Evolutionary conservation across 805 yeast species (phyloP), one percentile per base, ranked within the genome.

Genomic region (Cyberlindnera euphorbiae): DNA sequence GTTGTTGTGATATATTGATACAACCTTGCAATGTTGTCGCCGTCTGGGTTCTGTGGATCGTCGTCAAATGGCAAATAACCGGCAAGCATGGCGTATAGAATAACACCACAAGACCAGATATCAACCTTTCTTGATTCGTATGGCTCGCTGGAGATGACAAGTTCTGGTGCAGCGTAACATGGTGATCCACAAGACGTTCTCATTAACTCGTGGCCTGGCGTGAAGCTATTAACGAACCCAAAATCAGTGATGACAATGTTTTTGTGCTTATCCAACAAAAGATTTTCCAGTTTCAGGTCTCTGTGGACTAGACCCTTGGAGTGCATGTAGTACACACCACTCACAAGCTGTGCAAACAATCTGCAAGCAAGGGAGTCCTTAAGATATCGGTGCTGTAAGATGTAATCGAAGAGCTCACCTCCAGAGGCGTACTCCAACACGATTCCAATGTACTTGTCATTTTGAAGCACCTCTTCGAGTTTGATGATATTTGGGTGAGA

Each of bases 1-100:
- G 97, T 87, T 34, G 79, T 72, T 17, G 96, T 87, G 46, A 93
- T 93, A 63, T 93, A 93, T 55, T 82, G 85, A 64, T 93, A 93
- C 42, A 93, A 69, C 55, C 82, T 80, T 16, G 89, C 85, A 55
- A 93, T 90, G 60, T 93, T 94, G 38, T 89, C 84, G 34, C 97
- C 96, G 57, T 90, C 96, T 24, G 96, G 97, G 55, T 93, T 93
- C 36, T 83, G 82, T 15, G 96, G 93, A 59, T 93, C 98, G 60
- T 93, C 98, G 56, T 93, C 98, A 67, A 87, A 93, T 1, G 98
- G 98, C 42, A 93, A 69, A 60, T 93, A 93, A 2, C 98, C 98
- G 0, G 97, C 90, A 32, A 93, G 68, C 96, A 93, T 93, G 9
- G 97, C 97, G 56, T 88, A 93, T 28, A 93, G 64, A 36, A 93